A percentile compares a stretch with the other conserved stretches of the same genome.
Evolutionary conservation across 2,329 filamentous ascomycete genomes (phyloP).

Genomic region (Endocalyx cinctus): DNA sequence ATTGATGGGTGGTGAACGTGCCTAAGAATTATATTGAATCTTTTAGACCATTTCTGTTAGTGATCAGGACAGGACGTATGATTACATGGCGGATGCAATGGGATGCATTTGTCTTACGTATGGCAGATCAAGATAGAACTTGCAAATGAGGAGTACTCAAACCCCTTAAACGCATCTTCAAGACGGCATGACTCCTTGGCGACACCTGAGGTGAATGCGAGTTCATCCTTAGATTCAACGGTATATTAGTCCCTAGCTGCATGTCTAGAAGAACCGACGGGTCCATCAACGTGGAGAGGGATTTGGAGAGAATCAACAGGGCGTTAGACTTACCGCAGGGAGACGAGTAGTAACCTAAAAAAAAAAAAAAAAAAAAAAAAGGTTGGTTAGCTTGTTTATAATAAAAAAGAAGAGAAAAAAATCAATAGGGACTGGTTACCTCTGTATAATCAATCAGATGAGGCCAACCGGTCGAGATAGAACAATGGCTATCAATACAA

Average conservation of each 20-base stretch:
- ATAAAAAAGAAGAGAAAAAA: no score
- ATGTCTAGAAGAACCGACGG: no score
- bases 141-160: slow-evolving; percentile 65
- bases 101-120: slow-evolving; percentile 42
- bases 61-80: background rate
- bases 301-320: background rate
- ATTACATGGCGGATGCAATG: no score
- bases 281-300: background rate
- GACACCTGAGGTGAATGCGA: no score
- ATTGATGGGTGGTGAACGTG: slow-evolving; percentile 72
- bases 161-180: slow-evolving; percentile 57
- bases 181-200: slow-evolving; percentile 60
- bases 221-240: no score
- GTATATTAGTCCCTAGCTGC: no score
- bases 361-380: no score
- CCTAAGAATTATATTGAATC: slow-evolving; percentile 72
- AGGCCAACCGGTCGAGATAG: slow-evolving; percentile 88
- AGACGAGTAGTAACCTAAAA: slow-evolving; percentile 68
- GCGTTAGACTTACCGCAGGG: slow-evolving; percentile 40
- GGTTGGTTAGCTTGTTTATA: no score
- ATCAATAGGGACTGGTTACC: slow-evolving; percentile 28
- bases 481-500: slow-evolving; percentile 77
- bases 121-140: slow-evolving; percentile 69
- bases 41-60: slow-evolving; percentile 9
- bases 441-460: slow-evolving; percentile 73